Evolutionary conservation across 1,284 basidiomycete species (phyloP).

Genomic region (Takashimella tepidaria): DNA sequence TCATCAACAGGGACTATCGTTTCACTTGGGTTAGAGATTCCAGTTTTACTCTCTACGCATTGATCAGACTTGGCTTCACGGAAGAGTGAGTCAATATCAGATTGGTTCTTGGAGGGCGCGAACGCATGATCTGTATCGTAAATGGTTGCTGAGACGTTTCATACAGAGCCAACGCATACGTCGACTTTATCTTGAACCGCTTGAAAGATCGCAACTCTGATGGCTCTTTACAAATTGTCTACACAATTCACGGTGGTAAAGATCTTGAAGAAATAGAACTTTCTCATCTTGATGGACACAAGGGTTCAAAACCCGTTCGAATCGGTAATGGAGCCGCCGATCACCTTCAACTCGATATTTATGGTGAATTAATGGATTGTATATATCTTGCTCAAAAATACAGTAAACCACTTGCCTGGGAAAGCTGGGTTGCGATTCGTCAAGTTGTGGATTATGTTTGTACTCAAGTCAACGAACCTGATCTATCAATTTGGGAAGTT

Average conservation of each 20-base stretch:
- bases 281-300: slow-evolving; percentile 77
- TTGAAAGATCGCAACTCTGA: slow-evolving; percentile 75
- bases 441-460: slow-evolving; percentile 49
- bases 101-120: too few relatives aligned
- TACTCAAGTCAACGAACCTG: slow-evolving; percentile 37
- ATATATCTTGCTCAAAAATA: slow-evolving; percentile 86
- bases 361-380: slow-evolving; percentile 84
- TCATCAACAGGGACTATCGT: slow-evolving; percentile 36
- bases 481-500: slow-evolving; percentile 63
- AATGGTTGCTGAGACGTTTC: background rate
- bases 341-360: slow-evolving; percentile 86
- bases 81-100: slow-evolving; percentile 60
- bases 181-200: slow-evolving; percentile 82
- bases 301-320: slow-evolving; percentile 58
- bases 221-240: slow-evolving; percentile 75
- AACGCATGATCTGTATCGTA: too few relatives aligned
- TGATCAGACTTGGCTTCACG: slow-evolving; percentile 84
- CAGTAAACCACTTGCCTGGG: slow-evolving; percentile 57
- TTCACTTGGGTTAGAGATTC: slow-evolving; percentile 71
- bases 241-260: slow-evolving; percentile 58
- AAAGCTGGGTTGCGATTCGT: slow-evolving; percentile 60
- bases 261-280: slow-evolving; percentile 78
- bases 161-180: slow-evolving; percentile 53
- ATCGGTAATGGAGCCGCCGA: slow-evolving; percentile 87
- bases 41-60: slow-evolving; percentile 83